phyloP scores from a whole-genome alignment of 2,329 filamentous ascomycete species.

The Fusarium sp. region DNA sequence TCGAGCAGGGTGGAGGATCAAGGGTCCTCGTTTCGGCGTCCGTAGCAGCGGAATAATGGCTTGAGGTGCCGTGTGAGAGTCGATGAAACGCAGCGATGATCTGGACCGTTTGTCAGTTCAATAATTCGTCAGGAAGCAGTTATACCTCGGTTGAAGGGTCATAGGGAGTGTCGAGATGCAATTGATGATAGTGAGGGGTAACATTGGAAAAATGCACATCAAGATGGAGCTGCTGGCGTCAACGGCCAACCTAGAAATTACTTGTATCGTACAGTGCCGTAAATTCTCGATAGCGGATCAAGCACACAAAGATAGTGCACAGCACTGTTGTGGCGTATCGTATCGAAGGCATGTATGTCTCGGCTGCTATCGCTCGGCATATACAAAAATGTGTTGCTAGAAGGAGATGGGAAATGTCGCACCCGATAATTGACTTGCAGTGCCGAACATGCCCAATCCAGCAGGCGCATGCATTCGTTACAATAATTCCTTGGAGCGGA shows the following conservation, averaged over 20 bases:
- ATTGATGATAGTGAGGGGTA: slow-evolving; percentile 4
- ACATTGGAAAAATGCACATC: background rate
- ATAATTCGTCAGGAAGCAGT: background rate
- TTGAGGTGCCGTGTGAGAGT: background rate
- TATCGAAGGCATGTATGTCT: slow-evolving; percentile 3
- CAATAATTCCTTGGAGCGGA: background rate
- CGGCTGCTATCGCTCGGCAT: slow-evolving; percentile 17
- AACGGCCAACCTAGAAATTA: background rate
- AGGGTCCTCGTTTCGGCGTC: slow-evolving; percentile 4
- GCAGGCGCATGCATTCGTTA: background rate
- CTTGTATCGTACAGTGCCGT: background rate
- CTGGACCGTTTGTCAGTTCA: slow-evolving; percentile 8
- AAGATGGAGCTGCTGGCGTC: background rate
- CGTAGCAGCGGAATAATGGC: slow-evolving; percentile 1
- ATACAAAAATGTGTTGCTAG: slow-evolving; percentile 5
- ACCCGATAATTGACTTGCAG: background rate
- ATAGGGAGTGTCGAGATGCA: background rate
- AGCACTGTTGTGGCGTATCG: background rate
- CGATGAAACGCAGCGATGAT: background rate
- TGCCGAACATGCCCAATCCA: background rate
- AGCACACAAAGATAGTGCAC: background rate
- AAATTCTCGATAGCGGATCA: background rate
- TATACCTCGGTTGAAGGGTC: slow-evolving; percentile 7
- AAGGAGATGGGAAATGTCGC: background rate
- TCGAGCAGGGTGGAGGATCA: slow-evolving; percentile 13